Percentiles rank a stretch among this genome's conserved stretches.
Evolutionary conservation across 106 monocot genomes (phyloP).

Genomic region (Phalaenopsis equestris): DNA sequence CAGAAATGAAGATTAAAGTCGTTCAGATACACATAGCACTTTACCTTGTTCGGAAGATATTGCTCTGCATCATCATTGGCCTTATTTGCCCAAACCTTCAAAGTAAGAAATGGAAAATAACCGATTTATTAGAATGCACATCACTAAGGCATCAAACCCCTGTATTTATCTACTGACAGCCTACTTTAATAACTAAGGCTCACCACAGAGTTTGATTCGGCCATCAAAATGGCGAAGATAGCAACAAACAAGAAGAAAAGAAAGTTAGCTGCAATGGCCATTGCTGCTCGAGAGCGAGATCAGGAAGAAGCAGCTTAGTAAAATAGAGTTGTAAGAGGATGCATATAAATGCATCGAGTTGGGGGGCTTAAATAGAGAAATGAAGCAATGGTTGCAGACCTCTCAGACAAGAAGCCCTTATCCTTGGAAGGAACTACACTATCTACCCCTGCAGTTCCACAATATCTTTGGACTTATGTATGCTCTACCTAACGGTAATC

Average conservation of each 20-base stretch:
- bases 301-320: not conserved
- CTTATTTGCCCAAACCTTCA: conserved; percentile 3
- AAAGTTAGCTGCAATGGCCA: conserved; percentile 4
- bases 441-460: not conserved
- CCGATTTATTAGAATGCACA: not conserved
- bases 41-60: not conserved
- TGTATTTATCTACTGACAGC: not conserved
- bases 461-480: not conserved
- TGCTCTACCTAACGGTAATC: no score
- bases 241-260: not conserved
- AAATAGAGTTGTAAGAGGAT: not conserved
- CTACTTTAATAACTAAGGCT: not conserved
- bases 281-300: not conserved
- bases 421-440: not conserved
- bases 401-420: not conserved
- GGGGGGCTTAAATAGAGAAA: no score
- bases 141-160: not conserved
- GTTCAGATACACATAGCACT: not conserved
- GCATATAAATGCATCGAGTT: not conserved
- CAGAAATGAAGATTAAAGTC: not conserved
- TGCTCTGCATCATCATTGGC: not conserved
- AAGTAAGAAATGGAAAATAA: not conserved
- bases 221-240: not conserved
- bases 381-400: no score
- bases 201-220: conserved; percentile 2